These are phyloP conservation scores for Cryptococcus hybrid DNA, from an alignment of 1,284 basidiomycete genomes.

Conservation along the genomic window DNA sequence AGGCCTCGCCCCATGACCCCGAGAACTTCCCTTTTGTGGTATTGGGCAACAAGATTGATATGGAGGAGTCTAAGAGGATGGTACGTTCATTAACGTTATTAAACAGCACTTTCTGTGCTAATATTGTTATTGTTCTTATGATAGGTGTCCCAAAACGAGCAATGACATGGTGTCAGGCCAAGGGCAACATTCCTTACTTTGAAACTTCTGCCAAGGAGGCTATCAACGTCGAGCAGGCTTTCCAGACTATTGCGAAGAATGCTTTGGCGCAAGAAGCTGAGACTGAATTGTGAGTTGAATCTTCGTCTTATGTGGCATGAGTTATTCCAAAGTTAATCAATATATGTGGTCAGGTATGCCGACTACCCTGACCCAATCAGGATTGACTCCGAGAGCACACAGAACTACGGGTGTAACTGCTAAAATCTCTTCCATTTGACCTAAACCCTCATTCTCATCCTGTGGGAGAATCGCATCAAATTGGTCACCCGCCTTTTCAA, in stretches of 20 bases:
- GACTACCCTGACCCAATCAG: constrained; percentile 99
- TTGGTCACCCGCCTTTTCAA: too few species aligned
- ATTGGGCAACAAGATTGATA: constrained; percentile 99
- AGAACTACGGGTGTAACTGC: constrained; percentile 91
- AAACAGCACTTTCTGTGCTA: neutral
- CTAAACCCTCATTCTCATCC: too few species aligned
- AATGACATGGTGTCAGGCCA: constrained; percentile 99
- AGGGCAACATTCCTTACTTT: constrained; percentile 99
- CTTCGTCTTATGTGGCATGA: too few species aligned
- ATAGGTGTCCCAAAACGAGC: constrained; percentile 97
- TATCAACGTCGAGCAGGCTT: constrained; percentile 99
- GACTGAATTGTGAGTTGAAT: constrained; percentile 75
- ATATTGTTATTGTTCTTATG: neutral
- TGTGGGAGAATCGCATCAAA: too few species aligned
- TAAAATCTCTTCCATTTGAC: constrained; percentile 40
- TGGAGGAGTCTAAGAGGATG: constrained; percentile 98
- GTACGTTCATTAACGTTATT: constrained; percentile 53
- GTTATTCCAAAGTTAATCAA: neutral
- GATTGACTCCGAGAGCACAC: constrained; percentile 88
- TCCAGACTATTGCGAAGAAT: constrained; percentile 99
- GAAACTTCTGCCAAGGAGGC: constrained; percentile 99
- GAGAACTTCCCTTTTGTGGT: constrained; percentile 99
- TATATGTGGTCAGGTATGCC: constrained; percentile 65
- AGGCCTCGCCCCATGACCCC: constrained; percentile 96
- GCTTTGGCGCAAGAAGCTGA: constrained; percentile 96